Base-by-base conservation (phyloP, 2,329 filamentous ascomycete species). In the Nemania abortiva region DNA sequence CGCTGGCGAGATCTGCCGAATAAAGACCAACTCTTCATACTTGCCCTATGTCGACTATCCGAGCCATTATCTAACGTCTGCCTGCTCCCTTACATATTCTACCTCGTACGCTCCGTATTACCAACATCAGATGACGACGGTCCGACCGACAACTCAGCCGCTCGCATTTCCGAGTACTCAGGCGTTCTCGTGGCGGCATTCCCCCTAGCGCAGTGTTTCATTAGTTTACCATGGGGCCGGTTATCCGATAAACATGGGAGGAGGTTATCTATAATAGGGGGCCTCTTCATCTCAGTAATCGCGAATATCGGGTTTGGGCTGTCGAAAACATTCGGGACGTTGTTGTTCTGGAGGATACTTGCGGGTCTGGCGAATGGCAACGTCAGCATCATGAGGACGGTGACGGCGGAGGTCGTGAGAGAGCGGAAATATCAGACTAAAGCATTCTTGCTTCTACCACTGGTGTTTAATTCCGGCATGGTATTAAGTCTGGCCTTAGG, bases 331-430 rank as follows among this genome's bases (percentile, higher is more conserved):
- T 90, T 92, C 72, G 80, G 78, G 1, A 87, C 88, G 0, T 83
- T 91, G 11, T 79, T 88, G 49, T 90, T 90, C 76, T 84, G 81
- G 74, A 81, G 91, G 6, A 85, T 84, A 31, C 71, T 93, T 6
- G 90, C 89, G 1, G 91, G 91, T 0, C 82, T 87, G 11, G 79
- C 92, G 57, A 93, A 93, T 77, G 91, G 91, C 1, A 94, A 93
- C 76, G 86, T 92, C 1, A 91, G 91, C 0, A 90, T 93, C 2
- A 91, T 93, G 89, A 83, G 91, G 69, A 92, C 90, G 6, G 91
- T 93, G 87, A 91, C 93, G 54, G 87, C 87, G 1, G 91, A 94
- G 79, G 90, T 92, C 39, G 88, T 93, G 45, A 84, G 85, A 58
- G 91, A 92, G 80, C 92, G 91, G 79, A 91, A 87, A 83, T 91